phyloP scores from a whole-genome alignment of 2,329 filamentous ascomycete genomes.

The Aspergillus unguis region DNA sequence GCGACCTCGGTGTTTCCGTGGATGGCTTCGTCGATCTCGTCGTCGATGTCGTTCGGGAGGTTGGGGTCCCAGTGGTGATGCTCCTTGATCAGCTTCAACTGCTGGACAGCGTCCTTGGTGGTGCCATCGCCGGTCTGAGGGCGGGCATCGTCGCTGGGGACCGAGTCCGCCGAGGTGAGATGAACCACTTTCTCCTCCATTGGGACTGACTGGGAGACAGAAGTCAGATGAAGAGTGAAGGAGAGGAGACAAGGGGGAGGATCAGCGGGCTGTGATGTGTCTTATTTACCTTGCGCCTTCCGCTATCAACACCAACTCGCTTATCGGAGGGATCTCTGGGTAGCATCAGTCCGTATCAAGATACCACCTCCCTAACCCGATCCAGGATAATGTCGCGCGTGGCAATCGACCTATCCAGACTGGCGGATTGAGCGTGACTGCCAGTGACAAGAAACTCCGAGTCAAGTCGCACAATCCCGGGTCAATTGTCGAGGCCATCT shows the following conservation, averaged over 20 bases:
- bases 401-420: too few species aligned
- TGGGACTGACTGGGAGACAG: background rate
- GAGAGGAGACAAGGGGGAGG: background rate
- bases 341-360: too few species aligned
- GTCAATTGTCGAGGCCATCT: too few species aligned
- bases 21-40: slow-evolving; percentile 59
- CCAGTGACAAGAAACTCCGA: too few species aligned
- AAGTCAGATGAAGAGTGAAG: background rate
- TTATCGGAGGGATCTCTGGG: too few species aligned
- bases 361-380: too few species aligned
- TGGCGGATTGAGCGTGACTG: too few species aligned
- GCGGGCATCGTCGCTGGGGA: background rate
- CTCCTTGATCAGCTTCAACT: slow-evolving; percentile 56
- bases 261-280: too few species aligned
- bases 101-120: slow-evolving; percentile 23
- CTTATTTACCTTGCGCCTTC: too few species aligned
- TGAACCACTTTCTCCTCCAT: background rate
- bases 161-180: slow-evolving; percentile 6
- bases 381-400: too few species aligned
- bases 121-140: slow-evolving; percentile 4
- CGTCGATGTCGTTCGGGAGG: slow-evolving; percentile 59
- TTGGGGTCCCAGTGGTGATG: slow-evolving; percentile 64
- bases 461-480: too few species aligned
- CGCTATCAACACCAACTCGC: too few species aligned
- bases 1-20: slow-evolving; percentile 56